A percentile compares a stretch with the other conserved stretches of the same genome.
Conservation (phyloP, 371 early-diverging fungal species). For the Synchytrium microbalum region DNA sequence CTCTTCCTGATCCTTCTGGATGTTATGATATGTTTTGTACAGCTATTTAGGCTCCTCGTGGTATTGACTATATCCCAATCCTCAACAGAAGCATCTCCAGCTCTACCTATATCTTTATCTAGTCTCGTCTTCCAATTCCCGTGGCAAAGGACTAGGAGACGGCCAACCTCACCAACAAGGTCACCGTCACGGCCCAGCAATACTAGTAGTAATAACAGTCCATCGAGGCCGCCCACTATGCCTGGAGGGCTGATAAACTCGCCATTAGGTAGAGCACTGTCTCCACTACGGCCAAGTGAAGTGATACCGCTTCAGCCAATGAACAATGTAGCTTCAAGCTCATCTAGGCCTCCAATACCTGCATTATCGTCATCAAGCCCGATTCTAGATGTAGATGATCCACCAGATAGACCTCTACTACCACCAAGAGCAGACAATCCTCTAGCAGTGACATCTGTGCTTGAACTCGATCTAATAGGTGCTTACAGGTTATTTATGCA, state of each 20-base stretch:
- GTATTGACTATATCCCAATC: not conserved
- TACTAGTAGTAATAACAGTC: too few species aligned
- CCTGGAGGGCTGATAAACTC: too few species aligned
- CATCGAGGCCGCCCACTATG: too few species aligned
- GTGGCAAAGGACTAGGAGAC: too few species aligned
- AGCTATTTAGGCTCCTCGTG: not conserved
- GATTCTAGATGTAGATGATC: too few species aligned
- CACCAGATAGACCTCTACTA: not conserved
- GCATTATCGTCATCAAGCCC: not conserved
- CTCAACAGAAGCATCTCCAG: too few species aligned
- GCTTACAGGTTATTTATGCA: not conserved
- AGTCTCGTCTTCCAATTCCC: too few species aligned
- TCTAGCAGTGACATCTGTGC: not conserved
- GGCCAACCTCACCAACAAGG: too few species aligned
- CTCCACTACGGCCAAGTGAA: too few species aligned
- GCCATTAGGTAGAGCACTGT: too few species aligned
- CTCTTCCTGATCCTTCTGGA: not conserved
- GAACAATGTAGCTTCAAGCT: not conserved
- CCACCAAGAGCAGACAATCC: not conserved
- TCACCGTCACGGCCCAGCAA: too few species aligned
- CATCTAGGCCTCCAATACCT: not conserved
- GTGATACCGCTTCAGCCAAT: not conserved
- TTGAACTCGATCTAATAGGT: not conserved
- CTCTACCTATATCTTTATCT: too few species aligned
- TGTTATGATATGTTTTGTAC: not conserved